Base-by-base conservation (phyloP, 495 filamentous ascomycete genomes). In the Penicillium samsonianum region DNA sequence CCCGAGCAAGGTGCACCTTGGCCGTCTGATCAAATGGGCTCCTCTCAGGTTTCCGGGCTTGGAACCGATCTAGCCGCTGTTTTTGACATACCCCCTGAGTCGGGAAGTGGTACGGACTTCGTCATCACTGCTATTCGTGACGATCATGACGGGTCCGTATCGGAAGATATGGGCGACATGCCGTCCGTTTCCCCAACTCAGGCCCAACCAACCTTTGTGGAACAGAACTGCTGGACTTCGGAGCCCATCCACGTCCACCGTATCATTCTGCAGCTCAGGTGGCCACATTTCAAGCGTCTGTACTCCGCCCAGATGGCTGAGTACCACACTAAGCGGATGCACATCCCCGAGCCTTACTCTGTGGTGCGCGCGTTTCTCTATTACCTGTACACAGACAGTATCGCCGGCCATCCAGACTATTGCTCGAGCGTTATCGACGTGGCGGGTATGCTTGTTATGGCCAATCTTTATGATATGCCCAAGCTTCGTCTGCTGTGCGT, bases 331-430 rank as follows among this genome's bases (percentile, higher is more conserved):
- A 92, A 92, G 64, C 90, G 89, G 68, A 92, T 98, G 89, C 94
- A 98, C 73, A 96, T 98, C 41, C 92, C 95, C 0, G 95, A 98
- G 67, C 91, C 92, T 2, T 98, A 97, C 69, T 87, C 87, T 5
- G 92, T 96, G 5, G 95, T 98, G 53, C 91, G 90, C 57, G 90
- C 92, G 2, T 98, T 98, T 67, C 78, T 98, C 23, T 94, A 92
- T 77, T 98, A 96, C 67, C 82, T 98, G 16, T 98, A 98, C 74
- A 96, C 93, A 3, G 94, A 98, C 71, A 90, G 86, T 60, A 96
- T 98, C 66, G 81, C 87, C 22, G 79, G 81, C 9, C 78, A 83
- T 45, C 80, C 84, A 16, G 80, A 85, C 19, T 83, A 84, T 58
- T 84, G 84, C 59, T 78, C 82, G n/a, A 85, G 86, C 47, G 83